Conservation (phyloP, 306 rosid species). For the Gleditsia sinensis region DNA sequence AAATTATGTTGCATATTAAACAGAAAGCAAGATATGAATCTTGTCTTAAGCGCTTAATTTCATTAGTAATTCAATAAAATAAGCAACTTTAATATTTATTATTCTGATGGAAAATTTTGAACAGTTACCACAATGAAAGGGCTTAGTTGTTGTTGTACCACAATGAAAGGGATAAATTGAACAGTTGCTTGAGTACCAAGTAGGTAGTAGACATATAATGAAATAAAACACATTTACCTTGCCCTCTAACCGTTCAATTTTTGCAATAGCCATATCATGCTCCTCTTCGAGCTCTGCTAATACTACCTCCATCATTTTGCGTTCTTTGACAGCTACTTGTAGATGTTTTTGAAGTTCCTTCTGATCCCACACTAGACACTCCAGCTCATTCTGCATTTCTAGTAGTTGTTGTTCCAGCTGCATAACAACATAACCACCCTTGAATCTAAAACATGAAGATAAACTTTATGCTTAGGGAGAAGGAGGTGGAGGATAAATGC, state of each 20-base stretch:
- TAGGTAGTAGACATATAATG: not conserved
- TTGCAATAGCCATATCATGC: slow-evolving; percentile 64
- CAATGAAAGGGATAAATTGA: slow-evolving; percentile 19
- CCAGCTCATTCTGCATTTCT: slow-evolving; percentile 56
- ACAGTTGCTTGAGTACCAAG: not conserved
- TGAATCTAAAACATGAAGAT: not conserved
- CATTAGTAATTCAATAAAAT: not conserved
- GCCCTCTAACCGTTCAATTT: slow-evolving; percentile 58
- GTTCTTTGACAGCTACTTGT: slow-evolving; percentile 59
- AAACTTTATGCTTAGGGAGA: not conserved
- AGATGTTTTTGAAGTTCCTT: slow-evolving; percentile 56
- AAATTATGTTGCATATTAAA: too few relatives aligned
- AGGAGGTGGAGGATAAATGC: not conserved
- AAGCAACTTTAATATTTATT: not conserved
- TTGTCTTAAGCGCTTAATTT: too few relatives aligned
- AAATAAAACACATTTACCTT: slow-evolving; percentile 50
- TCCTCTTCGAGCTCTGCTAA: slow-evolving; percentile 75
- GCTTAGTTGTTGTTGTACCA: too few relatives aligned
- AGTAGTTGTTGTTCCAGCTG: slow-evolving; percentile 62
- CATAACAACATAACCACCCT: slow-evolving; percentile 22
- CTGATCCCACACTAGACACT: slow-evolving; percentile 57
- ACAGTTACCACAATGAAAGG: not conserved
- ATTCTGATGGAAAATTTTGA: slow-evolving; percentile 3
- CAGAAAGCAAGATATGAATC: too few relatives aligned
- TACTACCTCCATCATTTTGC: slow-evolving; percentile 63